Evolutionary conservation across 495 filamentous ascomycete species (phyloP).

Genomic region (Penicillium fimorum): DNA sequence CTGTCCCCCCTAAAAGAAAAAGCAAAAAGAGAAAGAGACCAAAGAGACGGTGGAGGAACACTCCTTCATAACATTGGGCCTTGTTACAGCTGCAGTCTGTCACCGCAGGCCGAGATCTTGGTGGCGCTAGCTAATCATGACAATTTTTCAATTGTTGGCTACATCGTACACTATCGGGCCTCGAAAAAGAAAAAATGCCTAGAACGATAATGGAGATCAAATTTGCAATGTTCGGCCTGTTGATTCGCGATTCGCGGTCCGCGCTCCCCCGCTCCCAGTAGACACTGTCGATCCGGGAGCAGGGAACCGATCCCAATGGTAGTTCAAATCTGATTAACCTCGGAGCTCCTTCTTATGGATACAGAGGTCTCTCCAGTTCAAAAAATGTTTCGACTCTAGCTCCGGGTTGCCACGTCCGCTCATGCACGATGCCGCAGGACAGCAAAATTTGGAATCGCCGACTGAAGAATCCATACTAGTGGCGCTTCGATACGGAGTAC

Average conservation of each 20-base stretch:
- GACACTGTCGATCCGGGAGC: constrained; percentile 25
- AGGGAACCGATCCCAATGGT: constrained; percentile 25
- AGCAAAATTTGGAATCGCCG: neutral
- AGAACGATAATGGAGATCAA: neutral
- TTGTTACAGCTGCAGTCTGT: constrained; percentile 4
- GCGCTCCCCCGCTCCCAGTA: constrained; percentile 9
- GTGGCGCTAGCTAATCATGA: constrained; percentile 3
- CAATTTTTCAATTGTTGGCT: neutral
- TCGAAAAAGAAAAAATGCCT: neutral
- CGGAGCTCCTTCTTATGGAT: neutral
- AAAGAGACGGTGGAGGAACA: constrained; percentile 12
- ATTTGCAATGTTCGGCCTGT: constrained; percentile 4
- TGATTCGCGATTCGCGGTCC: constrained; percentile 1
- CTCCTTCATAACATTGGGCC: neutral
- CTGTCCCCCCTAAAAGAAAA: neutral
- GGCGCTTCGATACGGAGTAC: neutral
- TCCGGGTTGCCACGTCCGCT: constrained; percentile 8
- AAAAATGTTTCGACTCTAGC: constrained; percentile 1
- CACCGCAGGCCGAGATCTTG: neutral
- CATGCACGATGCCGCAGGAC: constrained; percentile 8
- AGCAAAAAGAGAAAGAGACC: constrained; percentile 1
- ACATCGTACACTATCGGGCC: neutral
- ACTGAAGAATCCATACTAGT: neutral
- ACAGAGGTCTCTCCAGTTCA: neutral
- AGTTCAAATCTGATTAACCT: neutral